Evolutionary conservation across 495 filamentous ascomycete genomes (phyloP).

Genomic region (Penicillium salamii): DNA sequence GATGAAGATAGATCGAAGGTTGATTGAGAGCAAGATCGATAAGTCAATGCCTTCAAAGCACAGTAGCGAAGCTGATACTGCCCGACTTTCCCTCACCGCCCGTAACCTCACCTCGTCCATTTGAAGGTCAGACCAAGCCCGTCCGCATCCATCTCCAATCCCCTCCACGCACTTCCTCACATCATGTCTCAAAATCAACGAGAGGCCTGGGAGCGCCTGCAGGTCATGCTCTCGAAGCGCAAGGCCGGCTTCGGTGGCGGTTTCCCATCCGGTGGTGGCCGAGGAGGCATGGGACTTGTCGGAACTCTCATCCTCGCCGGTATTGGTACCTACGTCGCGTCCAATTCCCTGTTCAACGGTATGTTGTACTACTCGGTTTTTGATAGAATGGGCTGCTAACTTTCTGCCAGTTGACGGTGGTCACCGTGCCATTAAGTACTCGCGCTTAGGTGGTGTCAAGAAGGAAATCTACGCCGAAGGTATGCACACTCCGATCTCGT

Average conservation of each 20-base stretch:
- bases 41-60: constrained; percentile 9
- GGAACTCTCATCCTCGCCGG: constrained; percentile 59
- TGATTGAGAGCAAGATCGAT: constrained; percentile 6
- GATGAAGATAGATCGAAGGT: constrained; percentile 16
- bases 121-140: constrained; percentile 12
- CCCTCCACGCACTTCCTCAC: constrained; percentile 17
- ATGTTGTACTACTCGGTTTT: background rate
- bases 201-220: constrained; percentile 63
- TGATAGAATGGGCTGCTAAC: background rate
- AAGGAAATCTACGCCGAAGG: constrained; percentile 97
- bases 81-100: constrained; percentile 24
- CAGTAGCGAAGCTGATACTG: constrained; percentile 22
- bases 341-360: constrained; percentile 95
- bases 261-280: constrained; percentile 49
- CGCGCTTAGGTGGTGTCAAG: constrained; percentile 85
- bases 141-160: constrained; percentile 20
- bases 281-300: constrained; percentile 39
- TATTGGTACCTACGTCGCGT: constrained; percentile 61
- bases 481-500: constrained; percentile 32
- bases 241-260: constrained; percentile 41
- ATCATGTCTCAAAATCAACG: constrained; percentile 58
- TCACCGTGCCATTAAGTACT: constrained; percentile 98
- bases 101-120: constrained; percentile 22
- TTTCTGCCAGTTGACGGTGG: constrained; percentile 84
- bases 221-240: constrained; percentile 57